Conservation (phyloP, 108 stramenopile genomes). For the Skeletonema menzelii region DNA sequence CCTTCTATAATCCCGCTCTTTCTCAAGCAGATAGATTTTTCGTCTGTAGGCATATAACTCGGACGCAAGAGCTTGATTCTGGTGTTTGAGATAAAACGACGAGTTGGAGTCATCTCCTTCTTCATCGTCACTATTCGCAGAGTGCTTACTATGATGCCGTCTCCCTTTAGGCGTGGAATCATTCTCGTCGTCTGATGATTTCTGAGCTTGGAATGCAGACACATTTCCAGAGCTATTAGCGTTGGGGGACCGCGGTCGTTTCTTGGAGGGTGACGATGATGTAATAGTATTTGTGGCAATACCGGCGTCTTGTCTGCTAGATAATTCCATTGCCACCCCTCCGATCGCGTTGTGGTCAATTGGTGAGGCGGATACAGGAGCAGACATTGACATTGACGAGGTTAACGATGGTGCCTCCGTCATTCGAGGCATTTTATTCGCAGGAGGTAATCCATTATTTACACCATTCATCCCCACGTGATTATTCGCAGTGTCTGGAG, state of each 20-base stretch:
- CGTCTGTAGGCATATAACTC: slow-evolving; percentile 68
- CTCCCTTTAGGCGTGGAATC: slow-evolving; percentile 30
- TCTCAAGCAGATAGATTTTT: slow-evolving; percentile 52
- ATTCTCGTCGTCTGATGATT: not conserved
- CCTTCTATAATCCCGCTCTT: slow-evolving; percentile 72
- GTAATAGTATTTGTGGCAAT: not conserved
- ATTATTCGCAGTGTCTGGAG: slow-evolving; percentile 10
- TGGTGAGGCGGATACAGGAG: slow-evolving; percentile 16
- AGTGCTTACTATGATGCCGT: slow-evolving; percentile 26
- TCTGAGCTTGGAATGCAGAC: slow-evolving; percentile 12
- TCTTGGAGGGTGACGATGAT: slow-evolving; percentile 17
- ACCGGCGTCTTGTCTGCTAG: not conserved
- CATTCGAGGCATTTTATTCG: slow-evolving; percentile 9
- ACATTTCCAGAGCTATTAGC: slow-evolving; percentile 22
- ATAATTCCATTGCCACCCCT: slow-evolving; percentile 6
- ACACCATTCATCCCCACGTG: slow-evolving; percentile 6
- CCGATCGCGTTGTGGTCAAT: not conserved
- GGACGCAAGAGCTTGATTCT: slow-evolving; percentile 73
- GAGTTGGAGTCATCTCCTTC: slow-evolving; percentile 53
- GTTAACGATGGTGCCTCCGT: slow-evolving; percentile 8
- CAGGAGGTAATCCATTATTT: slow-evolving; percentile 1
- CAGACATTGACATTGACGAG: not conserved
- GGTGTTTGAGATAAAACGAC: slow-evolving; percentile 74
- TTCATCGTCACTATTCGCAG: slow-evolving; percentile 48
- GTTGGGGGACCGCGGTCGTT: slow-evolving; percentile 34